These are phyloP conservation scores for Borealophlyctis nickersoniae DNA, from an alignment of 192 early-diverging fungal species.

Conservation along the genomic window DNA sequence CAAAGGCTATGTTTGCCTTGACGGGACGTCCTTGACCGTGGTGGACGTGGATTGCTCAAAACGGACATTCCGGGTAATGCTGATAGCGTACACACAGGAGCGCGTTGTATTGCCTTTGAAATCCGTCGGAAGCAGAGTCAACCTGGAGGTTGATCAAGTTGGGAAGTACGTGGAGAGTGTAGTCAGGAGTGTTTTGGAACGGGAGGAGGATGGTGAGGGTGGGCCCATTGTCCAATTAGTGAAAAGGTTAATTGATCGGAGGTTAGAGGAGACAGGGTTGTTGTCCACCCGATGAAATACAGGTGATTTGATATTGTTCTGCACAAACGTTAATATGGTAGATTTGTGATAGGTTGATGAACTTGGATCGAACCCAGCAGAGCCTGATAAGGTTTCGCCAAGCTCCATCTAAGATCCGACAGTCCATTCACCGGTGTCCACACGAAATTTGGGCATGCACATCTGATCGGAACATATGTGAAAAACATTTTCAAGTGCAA, in stretches of 20 bases:
- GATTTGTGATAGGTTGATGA: too few species aligned
- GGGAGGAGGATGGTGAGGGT: not conserved
- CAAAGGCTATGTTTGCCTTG: constrained; percentile 91
- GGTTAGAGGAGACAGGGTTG: not conserved
- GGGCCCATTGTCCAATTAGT: not conserved
- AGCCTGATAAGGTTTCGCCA: too few species aligned
- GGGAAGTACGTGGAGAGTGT: constrained; percentile 93
- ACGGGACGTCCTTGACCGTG: constrained; percentile 94
- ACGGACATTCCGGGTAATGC: constrained; percentile 85
- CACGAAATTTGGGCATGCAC: too few species aligned
- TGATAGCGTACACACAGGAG: constrained; percentile 90
- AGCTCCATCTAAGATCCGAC: too few species aligned
- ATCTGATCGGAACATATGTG: too few species aligned
- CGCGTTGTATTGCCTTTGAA: constrained; percentile 78
- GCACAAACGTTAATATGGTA: too few species aligned
- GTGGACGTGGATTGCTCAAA: constrained; percentile 76
- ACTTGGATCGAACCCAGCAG: too few species aligned
- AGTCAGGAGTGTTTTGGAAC: constrained; percentile 37
- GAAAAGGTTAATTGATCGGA: not conserved
- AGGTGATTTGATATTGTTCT: too few species aligned
- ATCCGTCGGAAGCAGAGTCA: constrained; percentile 72
- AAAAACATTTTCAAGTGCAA: too few species aligned
- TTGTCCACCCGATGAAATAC: too few species aligned
- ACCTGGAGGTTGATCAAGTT: constrained; percentile 97
- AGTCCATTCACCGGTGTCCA: too few species aligned